Evolutionary conservation across 2,329 filamentous ascomycete species (phyloP).

Genomic region (Epichloe hybrida): DNA sequence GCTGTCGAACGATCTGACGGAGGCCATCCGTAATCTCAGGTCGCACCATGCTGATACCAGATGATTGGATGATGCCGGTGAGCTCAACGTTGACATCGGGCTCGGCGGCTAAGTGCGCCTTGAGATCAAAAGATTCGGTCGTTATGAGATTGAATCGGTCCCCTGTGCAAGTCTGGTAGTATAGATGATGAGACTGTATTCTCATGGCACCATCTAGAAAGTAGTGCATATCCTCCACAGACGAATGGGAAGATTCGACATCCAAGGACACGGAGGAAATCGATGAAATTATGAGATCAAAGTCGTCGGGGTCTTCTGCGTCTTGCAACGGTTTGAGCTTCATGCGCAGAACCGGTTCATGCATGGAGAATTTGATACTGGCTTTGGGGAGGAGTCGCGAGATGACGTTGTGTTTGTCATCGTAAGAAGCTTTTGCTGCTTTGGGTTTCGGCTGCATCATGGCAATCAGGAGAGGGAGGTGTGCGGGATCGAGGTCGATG

Average conservation of each 20-base stretch:
- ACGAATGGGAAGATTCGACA: slow-evolving; percentile 87
- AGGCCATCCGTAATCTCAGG: slow-evolving; percentile 88
- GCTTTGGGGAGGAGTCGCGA: slow-evolving; percentile 89
- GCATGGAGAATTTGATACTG: slow-evolving; percentile 88
- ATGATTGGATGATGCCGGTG: slow-evolving; percentile 69
- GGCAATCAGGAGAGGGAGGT: slow-evolving; percentile 72
- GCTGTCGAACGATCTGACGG: slow-evolving; percentile 77
- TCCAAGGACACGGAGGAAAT: slow-evolving; percentile 90
- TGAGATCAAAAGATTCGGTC: slow-evolving; percentile 79
- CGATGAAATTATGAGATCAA: slow-evolving; percentile 87
- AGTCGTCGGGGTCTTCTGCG: slow-evolving; percentile 58
- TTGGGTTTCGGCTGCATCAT: slow-evolving; percentile 47
- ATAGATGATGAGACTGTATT: slow-evolving; percentile 75
- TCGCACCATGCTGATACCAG: slow-evolving; percentile 77
- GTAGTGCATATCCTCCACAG: slow-evolving; percentile 74
- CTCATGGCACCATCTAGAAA: slow-evolving; percentile 70
- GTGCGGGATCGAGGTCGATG: slow-evolving; percentile 80
- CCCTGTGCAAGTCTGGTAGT: slow-evolving; percentile 81
- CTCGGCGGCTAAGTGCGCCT: slow-evolving; percentile 69
- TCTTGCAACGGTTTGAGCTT: slow-evolving; percentile 67
- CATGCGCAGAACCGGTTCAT: slow-evolving; percentile 88
- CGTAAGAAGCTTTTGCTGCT: slow-evolving; percentile 20
- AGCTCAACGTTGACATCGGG: slow-evolving; percentile 75
- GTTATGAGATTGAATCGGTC: slow-evolving; percentile 76
- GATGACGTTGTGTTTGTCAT: slow-evolving; percentile 54